Base-by-base conservation (phyloP, 1,284 basidiomycete genomes). In the Veloboletus limbatus region DNA sequence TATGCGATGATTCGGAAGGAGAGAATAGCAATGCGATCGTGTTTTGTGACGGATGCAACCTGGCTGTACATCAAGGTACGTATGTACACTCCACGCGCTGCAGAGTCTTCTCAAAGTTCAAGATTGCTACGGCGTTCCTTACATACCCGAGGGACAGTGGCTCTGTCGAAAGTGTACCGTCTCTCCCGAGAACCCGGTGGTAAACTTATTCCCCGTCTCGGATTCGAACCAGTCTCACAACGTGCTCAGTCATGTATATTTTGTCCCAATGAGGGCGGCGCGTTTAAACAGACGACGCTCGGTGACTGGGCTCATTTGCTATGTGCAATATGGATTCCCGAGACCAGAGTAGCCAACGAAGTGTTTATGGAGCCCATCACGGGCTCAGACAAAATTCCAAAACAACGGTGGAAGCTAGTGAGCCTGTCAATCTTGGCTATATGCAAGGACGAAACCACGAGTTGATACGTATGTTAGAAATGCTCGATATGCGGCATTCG, bases 121-220 rank as follows among this genome's bases (percentile, higher is more conserved):
- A 95, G 96, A 99, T 66, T 99, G 97, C 63, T 99, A 99, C 66
- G 97, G 97, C 26, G 93, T 99, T 5, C 97, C 97, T 3, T 99
- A 99, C 64, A 98, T 99, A 52, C 97, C 97, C 0, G 97, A 99
- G 70, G 97, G 97, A 1, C 96, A 99, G 69, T 99, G 97, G 97
- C 80, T 99, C 25, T 99, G 97, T 67, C 77, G 97, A 44, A 99
- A 99, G 68, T 99, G 97, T 65, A 98, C 94, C 1, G 94, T 99
- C 16, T 97, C 93, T 2, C 97, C 97, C 0, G 96, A 97, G 67
- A 90, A 88, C 53, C 93, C 95, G 8, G 95, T 99, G 35, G 92
- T 94, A 63, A 58, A 88, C 71, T 14, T 3, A 20, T 24, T 34
- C 8, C 25, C 8, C 26, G 6, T 14, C 35, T 22, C n/a, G 7